Evolutionary conservation across 495 filamentous ascomycete genomes (phyloP), one percentile per base, ranked within the genome.

Genomic region (Aspergillus haitiensis): DNA sequence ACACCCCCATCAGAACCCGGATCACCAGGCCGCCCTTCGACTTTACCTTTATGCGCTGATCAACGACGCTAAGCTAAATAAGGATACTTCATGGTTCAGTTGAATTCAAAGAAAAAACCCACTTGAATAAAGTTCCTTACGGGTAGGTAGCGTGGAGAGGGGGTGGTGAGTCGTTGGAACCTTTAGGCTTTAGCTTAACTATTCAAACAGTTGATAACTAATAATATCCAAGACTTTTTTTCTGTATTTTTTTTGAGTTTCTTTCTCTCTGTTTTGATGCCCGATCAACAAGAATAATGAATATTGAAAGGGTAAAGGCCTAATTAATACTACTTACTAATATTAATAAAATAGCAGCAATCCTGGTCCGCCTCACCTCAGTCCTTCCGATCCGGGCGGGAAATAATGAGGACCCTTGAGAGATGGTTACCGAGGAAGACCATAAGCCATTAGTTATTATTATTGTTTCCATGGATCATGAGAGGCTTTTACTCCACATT

Each of bases 401-500:
- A 10, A 16, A 9, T 6, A 42, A 35, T 16, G 27, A 27, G 55
- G 34, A 40, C 46, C 55, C 55, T 37, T 40, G 55, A 10, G n/a
- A 27, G 8, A 15, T 13, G 18, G 3, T 55, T 55, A 46, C 53
- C 53, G 53, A 55, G 53, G 53, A 46, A 15, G 27, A 37, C 40
- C 18, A 27, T 27, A 27, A 27, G 21, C 21, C 21, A 27, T 27
- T 27, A 27, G 21, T 27, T 27, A 15, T n/a, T 32, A 15, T 42
- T 42, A 13, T 15, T 42, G 39, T 35, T 50, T 31, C 55, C 55
- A 57, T 31, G 55, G 55, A 31, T 57, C 45, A 15, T 32, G 44
- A 7, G 52, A 15, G 34, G 42, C 49, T 48, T 27, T 40, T 48
- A 34, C 55, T 50, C 55, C 55, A 53, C 51, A 53, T 34, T 18